Base-by-base conservation (phyloP, 371 early-diverging fungal species). In the Haplosporangium sp. region DNA sequence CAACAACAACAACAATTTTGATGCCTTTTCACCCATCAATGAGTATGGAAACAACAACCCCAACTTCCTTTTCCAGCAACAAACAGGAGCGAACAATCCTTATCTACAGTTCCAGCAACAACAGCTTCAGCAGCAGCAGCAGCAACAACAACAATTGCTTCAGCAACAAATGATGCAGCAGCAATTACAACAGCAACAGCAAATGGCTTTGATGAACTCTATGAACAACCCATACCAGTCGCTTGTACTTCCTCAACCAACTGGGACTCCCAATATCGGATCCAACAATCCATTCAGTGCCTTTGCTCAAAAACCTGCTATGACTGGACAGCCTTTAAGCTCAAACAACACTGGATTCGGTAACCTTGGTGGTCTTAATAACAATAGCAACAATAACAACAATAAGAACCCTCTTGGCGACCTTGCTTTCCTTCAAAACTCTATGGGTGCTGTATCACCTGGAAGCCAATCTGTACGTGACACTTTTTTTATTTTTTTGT, bases 61-160 rank as follows among this genome's bases (percentile, higher is more conserved):
- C 53, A 82, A 73, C 37, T 72, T 71, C 40, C 73, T 76, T 52
- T 87, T 88, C 74, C 85, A 87, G 67, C 85, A 76, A 42, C 77
- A 83, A 40, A 83, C 84, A 20, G 84, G 82, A 34, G 58, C 78
- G 27, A 82, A 79, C 50, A 86, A 85, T 67, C 87, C 86, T n/a
- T 85, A 87, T 34, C 64, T 86, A 53, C 86, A 84, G 76, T 61
- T 75, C 63, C 74, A 81, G 76, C 92, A 89, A 69, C 81, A 90
- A 65, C 87, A 89, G 75, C 78, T 84, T 55, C 77, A 85, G 40
- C 87, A 87, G 69, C 88, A 88, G 69, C 76, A 77, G 48, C 61
- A 63, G 9, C 74, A 83, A 45, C 88, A 88, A 69, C 85, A 86
- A 72, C 84, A 86, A 64, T 63, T 85, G 50, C 73, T 77, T 45